These are phyloP conservation scores for Phytophthora lateralis DNA, from an alignment of 352 stramenopile genomes.

Conservation along the genomic window DNA sequence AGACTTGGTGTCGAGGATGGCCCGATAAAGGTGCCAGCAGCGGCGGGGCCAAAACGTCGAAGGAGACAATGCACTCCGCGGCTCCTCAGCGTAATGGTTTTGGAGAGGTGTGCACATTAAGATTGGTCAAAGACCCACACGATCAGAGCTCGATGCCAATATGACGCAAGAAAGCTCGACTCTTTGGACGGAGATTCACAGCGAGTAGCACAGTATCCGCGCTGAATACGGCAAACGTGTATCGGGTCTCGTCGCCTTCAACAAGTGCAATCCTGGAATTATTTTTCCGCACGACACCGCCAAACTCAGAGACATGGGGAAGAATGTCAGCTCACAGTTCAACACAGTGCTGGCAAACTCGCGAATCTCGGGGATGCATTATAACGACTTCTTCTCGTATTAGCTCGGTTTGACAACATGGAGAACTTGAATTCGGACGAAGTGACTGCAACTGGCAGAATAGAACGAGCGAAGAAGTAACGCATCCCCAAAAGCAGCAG, in stretches of 20 bases:
- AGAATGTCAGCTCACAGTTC: not conserved
- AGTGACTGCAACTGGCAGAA: not conserved
- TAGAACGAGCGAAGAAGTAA: too few species aligned
- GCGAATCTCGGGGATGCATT: not conserved
- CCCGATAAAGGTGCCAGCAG: not conserved
- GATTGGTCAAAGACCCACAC: conserved; percentile 2
- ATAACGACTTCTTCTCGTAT: conserved; percentile 15
- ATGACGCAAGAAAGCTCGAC: not conserved
- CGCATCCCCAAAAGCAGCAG: too few species aligned
- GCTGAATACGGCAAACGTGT: not conserved
- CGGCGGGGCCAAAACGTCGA: not conserved
- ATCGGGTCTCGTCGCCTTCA: not conserved
- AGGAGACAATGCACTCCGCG: conserved; percentile 8
- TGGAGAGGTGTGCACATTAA: not conserved
- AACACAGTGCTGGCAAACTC: conserved; percentile 1
- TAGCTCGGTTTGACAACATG: conserved; percentile 5
- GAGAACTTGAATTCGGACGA: conserved; percentile 9
- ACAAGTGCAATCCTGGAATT: not conserved
- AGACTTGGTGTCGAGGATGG: not conserved
- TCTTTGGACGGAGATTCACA: conserved; percentile 2
- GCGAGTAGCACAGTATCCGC: not conserved
- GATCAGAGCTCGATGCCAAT: conserved; percentile 5
- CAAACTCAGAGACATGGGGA: conserved; percentile 11
- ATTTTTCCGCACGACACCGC: not conserved
- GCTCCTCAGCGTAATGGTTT: conserved; percentile 11